Conservation (phyloP, 805 yeast genomes). For the Ogataea angusta region DNA sequence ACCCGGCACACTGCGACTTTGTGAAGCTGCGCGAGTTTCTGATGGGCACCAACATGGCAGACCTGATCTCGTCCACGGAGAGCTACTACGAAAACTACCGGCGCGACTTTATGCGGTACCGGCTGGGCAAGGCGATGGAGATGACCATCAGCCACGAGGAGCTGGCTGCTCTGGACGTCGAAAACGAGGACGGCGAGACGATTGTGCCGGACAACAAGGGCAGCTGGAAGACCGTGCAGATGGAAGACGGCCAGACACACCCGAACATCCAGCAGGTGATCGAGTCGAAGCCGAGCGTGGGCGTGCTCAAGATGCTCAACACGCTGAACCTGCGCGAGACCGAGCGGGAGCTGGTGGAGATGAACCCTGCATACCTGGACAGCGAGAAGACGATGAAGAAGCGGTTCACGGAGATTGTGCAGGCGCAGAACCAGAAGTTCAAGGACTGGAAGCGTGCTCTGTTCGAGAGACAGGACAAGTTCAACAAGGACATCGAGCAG, state of each 20-base stretch:
- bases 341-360: constrained; percentile 38
- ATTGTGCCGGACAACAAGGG: constrained; percentile 25
- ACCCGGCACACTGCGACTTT: constrained; percentile 76
- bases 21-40: constrained; percentile 57
- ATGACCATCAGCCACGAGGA: constrained; percentile 20
- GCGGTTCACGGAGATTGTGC: constrained; percentile 41
- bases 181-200: constrained; percentile 19
- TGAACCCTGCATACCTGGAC: constrained; percentile 46
- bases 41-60: constrained; percentile 70
- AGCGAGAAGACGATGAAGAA: constrained; percentile 42
- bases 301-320: constrained; percentile 38
- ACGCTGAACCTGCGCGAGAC: constrained; percentile 35
- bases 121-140: constrained; percentile 30
- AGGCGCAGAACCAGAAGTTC: constrained; percentile 52
- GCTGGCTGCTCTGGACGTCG: constrained; percentile 19
- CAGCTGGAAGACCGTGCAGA: constrained; percentile 25
- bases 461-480: constrained; percentile 49
- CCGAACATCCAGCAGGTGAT: constrained; percentile 31
- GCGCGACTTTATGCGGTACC: constrained; percentile 43
- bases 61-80: constrained; percentile 73
- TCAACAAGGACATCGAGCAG: constrained; percentile 52
- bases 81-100: constrained; percentile 73
- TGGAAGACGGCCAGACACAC: constrained; percentile 16
- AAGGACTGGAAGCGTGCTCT: constrained; percentile 60
- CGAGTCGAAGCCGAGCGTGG: constrained; percentile 29